Evolutionary conservation across 2,329 filamentous ascomycete genomes (phyloP).

Genomic region (Aureobasidium sp.): DNA sequence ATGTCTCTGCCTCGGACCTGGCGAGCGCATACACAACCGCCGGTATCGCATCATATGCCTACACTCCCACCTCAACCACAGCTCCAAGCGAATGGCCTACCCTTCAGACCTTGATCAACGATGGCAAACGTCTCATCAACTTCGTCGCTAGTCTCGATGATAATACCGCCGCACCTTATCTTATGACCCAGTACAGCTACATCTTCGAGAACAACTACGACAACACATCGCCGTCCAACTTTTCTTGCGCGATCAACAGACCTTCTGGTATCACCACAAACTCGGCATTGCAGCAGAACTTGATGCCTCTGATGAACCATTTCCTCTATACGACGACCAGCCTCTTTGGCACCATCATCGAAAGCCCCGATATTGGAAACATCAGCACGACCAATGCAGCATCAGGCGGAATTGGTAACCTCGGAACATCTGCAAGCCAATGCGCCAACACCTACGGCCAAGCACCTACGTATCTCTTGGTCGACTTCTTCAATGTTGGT

Average conservation of each 20-base stretch:
- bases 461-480: slow-evolving; percentile 65
- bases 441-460: slow-evolving; percentile 55
- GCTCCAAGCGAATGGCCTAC: slow-evolving; percentile 57
- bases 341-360: slow-evolving; percentile 43
- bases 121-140: slow-evolving; percentile 58
- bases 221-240: slow-evolving; percentile 54
- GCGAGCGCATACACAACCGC: slow-evolving; percentile 49
- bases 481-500: slow-evolving; percentile 73
- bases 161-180: slow-evolving; percentile 44
- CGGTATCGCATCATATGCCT: slow-evolving; percentile 57
- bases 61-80: slow-evolving; percentile 43
- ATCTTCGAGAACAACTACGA: slow-evolving; percentile 70
- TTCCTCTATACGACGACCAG: slow-evolving; percentile 58
- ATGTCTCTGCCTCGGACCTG: slow-evolving; percentile 49
- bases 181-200: slow-evolving; percentile 57
- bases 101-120: slow-evolving; percentile 59
- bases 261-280: slow-evolving; percentile 47
- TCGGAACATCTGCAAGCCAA: slow-evolving; percentile 41
- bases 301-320: slow-evolving; percentile 72
- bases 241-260: slow-evolving; percentile 65
- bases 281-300: slow-evolving; percentile 49
- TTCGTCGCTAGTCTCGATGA: slow-evolving; percentile 54
- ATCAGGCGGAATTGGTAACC: slow-evolving; percentile 47
- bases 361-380: slow-evolving; percentile 54
- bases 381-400: slow-evolving; percentile 61